Base-by-base conservation (phyloP, 2,329 filamentous ascomycete species). In the Fusarium sp. region DNA sequence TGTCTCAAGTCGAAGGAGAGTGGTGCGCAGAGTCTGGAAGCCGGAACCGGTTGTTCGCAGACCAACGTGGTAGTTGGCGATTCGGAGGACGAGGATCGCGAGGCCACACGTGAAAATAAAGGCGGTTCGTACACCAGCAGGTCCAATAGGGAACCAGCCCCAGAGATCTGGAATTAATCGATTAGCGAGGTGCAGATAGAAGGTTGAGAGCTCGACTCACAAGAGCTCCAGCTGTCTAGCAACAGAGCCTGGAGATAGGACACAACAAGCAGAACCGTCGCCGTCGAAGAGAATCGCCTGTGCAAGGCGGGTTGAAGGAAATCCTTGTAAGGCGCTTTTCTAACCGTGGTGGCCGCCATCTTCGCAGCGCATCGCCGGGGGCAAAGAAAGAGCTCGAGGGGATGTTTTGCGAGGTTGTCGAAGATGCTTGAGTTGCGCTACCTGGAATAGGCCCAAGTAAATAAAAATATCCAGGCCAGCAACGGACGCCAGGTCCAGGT, bases 301-400 rank as follows among this genome's bases (percentile, higher is more conserved):
- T 98, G 95, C 69, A 97, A 84, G 57, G 91, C 90, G 54, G 95
- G 94, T 67, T 95, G 96, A 73, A 97, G 83, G 79, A 96, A 96
- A 82, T 97, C 93, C 84, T 93, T 91, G 81, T 97, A 97, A 53
- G 86, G 83, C 75, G 83, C 81, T 76, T 79, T 86, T 84, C 83
- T 88, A 81, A 82, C 85, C 77, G 80, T 83, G 76, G 80, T 79
- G 75, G 78, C 78, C 74, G 85, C 82, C 85, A 88, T 88, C 54
- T 77, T 82, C 74, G 79, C 79, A 78, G 79, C 76, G 77, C 82
- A 83, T 84, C 78, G 76, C 81, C 81, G 58, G 60, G 77, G 76
- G 56, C 18, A 34, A 23, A 60, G 75, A 54, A 51, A 64, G 29
- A 51, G 61, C 64, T 62, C 29, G 49, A 44, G 62, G 34, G 10